Evolutionary conservation across 176 grass and related monocot species (phyloP).

Genomic region (Lolium multiflorum): DNA sequence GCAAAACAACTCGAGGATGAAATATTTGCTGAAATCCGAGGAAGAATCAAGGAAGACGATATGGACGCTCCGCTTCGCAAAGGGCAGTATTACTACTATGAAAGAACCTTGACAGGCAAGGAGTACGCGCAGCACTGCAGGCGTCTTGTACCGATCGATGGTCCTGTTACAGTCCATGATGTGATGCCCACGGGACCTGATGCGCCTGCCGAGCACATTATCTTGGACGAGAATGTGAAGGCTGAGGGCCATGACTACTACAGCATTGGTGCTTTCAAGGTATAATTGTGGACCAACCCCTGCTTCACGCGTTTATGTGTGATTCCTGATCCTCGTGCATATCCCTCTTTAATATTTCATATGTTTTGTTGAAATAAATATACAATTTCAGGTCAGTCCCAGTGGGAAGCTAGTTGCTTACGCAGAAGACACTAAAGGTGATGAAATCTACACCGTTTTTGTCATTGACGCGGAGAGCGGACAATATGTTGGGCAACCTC

Average conservation of each 20-base stretch:
- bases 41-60: constrained; percentile 92
- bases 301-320: background rate
- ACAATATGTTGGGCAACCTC: constrained; percentile 61
- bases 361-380: background rate
- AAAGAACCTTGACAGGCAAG: constrained; percentile 77
- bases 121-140: constrained; percentile 87
- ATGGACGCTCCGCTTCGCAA: constrained; percentile 65
- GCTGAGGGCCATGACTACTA: constrained; percentile 78
- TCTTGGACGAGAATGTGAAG: constrained; percentile 92
- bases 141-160: constrained; percentile 47
- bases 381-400: constrained; percentile 73
- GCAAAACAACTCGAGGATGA: constrained; percentile 73
- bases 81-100: constrained; percentile 82
- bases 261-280: constrained; percentile 77
- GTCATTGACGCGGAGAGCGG: constrained; percentile 73
- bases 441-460: constrained; percentile 93
- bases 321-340: background rate
- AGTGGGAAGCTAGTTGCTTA: constrained; percentile 86
- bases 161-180: constrained; percentile 62
- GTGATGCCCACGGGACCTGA: constrained; percentile 74
- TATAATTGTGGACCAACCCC: constrained; percentile 13
- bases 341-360: background rate
- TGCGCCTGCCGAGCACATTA: constrained; percentile 75
- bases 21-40: constrained; percentile 93
- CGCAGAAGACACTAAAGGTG: constrained; percentile 86